phyloP scores from a whole-genome alignment of 805 yeast species.

The Wickerhamiella brachini region DNA sequence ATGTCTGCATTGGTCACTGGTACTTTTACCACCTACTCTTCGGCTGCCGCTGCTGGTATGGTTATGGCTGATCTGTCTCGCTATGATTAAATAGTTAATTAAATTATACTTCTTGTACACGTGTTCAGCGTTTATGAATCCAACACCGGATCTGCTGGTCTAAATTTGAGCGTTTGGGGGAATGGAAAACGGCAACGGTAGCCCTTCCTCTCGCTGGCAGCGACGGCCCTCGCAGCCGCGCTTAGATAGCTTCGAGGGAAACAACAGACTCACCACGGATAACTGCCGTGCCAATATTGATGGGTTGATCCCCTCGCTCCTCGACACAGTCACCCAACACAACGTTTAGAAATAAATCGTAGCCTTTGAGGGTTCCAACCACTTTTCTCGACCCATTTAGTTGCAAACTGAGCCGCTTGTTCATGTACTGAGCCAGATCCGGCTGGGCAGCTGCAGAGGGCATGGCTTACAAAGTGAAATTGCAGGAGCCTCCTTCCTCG shows the following conservation, averaged over 20 bases:
- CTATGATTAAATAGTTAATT: background rate
- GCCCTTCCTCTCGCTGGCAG: too few species aligned
- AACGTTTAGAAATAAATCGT: constrained; percentile 62
- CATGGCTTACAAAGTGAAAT: constrained; percentile 5
- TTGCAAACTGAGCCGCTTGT: constrained; percentile 57
- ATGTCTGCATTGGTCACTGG: constrained; percentile 40
- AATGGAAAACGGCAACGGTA: too few species aligned
- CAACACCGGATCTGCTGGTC: too few species aligned
- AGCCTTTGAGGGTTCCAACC: constrained; percentile 74
- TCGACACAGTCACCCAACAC: constrained; percentile 63
- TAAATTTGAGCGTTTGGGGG: too few species aligned
- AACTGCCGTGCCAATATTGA: constrained; percentile 51
- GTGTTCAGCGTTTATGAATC: too few species aligned
- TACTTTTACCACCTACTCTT: constrained; percentile 37
- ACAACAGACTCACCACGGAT: constrained; percentile 69
- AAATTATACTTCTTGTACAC: background rate
- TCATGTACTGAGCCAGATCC: constrained; percentile 48
- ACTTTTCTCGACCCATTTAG: constrained; percentile 69
- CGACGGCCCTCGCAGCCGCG: too few species aligned
- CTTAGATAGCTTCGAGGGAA: constrained; percentile 40
- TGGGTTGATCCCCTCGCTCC: constrained; percentile 35
- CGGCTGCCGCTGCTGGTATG: constrained; percentile 53
- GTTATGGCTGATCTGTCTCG: constrained; percentile 35
- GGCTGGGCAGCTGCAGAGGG: constrained; percentile 16
- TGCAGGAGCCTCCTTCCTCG: background rate